These are phyloP conservation scores for Phyllostachys edulis DNA, from an alignment of 176 grass and related monocot genomes.

Conservation along the genomic window DNA sequence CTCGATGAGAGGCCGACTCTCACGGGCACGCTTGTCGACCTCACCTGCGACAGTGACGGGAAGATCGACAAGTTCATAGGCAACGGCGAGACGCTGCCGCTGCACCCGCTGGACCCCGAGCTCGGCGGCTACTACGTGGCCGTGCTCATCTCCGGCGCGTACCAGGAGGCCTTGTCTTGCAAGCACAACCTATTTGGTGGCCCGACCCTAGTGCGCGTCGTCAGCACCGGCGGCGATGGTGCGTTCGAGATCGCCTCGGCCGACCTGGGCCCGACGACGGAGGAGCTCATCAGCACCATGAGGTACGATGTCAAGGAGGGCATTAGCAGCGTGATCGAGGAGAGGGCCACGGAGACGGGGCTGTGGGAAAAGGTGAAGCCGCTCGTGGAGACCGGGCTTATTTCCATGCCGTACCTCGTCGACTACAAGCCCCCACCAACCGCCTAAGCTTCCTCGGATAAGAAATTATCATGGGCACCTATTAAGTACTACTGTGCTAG, in stretches of 20 bases:
- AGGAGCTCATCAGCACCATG: neutral
- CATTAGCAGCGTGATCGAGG: neutral
- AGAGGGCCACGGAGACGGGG: neutral
- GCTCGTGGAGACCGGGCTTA: neutral
- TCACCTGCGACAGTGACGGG: slow-evolving; percentile 45
- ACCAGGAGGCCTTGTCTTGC: slow-evolving; percentile 21
- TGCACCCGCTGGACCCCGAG: slow-evolving; percentile 18
- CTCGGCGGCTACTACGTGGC: slow-evolving; percentile 31
- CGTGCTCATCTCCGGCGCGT: slow-evolving; percentile 24
- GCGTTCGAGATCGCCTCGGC: neutral
- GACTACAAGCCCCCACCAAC: neutral
- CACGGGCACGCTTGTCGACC: slow-evolving; percentile 25
- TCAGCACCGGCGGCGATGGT: neutral
- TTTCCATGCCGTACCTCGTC: slow-evolving; percentile 17
- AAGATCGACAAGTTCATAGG: slow-evolving; percentile 39
- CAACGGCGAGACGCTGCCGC: neutral
- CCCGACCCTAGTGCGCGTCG: slow-evolving; percentile 10
- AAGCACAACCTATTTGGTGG: slow-evolving; percentile 43
- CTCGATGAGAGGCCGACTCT: slow-evolving; percentile 11
- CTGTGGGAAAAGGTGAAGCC: neutral
- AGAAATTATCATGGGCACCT: too few species aligned
- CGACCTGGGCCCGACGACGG: neutral
- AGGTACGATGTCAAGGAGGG: slow-evolving; percentile 2
- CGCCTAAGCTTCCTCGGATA: too few species aligned
- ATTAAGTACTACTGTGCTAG: too few species aligned